Percentiles rank a stretch among this genome's conserved stretches.
Conservation (phyloP, 495 filamentous ascomycete species). For the Parathielavia hyrcaniae region DNA sequence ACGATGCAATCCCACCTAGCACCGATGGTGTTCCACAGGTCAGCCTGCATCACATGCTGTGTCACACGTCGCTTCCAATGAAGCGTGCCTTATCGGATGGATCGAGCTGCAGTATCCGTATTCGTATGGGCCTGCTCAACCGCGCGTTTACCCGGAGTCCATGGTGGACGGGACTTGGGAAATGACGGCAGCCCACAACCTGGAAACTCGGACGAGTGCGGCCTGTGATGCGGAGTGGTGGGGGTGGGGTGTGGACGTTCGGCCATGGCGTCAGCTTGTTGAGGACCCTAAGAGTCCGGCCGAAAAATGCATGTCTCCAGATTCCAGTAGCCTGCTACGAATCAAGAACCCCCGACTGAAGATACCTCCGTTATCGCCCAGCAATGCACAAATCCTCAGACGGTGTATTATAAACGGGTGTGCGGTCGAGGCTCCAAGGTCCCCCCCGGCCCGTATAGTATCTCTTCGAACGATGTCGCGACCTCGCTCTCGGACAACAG, state of each 20-base stretch:
- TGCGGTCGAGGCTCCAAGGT: no score
- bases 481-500: no score
- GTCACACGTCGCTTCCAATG: conserved; percentile 2
- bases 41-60: background rate
- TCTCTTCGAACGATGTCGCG: no score
- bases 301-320: conserved; percentile 2
- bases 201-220: background rate
- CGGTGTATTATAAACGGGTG: no score
- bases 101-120: conserved; percentile 4
- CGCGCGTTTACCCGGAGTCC: background rate
- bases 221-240: no score
- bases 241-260: no score
- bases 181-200: background rate
- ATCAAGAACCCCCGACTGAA: background rate
- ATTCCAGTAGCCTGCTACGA: background rate
- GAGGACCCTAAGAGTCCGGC: background rate
- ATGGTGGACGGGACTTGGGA: background rate
- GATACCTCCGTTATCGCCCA: background rate
- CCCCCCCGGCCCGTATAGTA: no score
- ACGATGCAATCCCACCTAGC: background rate
- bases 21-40: background rate
- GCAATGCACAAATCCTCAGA: no score
- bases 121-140: background rate
- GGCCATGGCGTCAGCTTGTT: no score
- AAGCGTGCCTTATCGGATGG: conserved; percentile 4